phyloP scores from a whole-genome alignment of 352 stramenopile species.

The Phytophthora sojae region DNA sequence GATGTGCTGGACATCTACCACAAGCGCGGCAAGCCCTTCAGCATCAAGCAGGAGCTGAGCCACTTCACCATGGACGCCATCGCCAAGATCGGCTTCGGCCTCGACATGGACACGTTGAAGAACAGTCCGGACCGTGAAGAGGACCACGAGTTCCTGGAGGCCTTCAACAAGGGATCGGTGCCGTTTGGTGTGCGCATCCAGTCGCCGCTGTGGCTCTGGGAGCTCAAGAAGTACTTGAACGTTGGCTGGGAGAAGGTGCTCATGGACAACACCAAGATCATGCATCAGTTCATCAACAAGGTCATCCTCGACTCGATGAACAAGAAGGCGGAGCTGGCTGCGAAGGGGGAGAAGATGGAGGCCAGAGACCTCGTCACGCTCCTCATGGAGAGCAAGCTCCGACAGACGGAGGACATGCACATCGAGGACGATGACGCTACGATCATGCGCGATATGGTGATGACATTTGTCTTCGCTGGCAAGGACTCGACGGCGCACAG shows the following conservation, averaged over 20 bases:
- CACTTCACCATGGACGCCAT: conserved; percentile 67
- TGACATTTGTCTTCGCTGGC: conserved; percentile 75
- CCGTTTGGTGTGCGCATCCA: conserved; percentile 35
- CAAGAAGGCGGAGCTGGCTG: conserved; percentile 51
- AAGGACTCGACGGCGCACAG: conserved; percentile 67
- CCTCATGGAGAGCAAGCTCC: conserved; percentile 40
- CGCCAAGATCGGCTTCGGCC: conserved; percentile 55
- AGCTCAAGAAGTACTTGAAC: conserved; percentile 34
- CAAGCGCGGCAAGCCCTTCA: conserved; percentile 18
- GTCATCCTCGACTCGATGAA: conserved; percentile 52
- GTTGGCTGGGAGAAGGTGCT: conserved; percentile 44
- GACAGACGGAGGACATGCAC: conserved; percentile 21
- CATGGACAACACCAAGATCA: conserved; percentile 40
- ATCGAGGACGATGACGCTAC: conserved; percentile 30
- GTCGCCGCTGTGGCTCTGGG: conserved; percentile 40
- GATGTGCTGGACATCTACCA: conserved; percentile 21
- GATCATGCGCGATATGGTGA: conserved; percentile 68
- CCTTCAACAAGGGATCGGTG: conserved; percentile 42
- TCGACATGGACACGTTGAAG: conserved; percentile 45
- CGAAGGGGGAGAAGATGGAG: conserved; percentile 37
- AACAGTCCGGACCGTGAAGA: conserved; percentile 24
- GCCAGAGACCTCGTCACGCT: conserved; percentile 52
- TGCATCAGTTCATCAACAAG: conserved; percentile 46
- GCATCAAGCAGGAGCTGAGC: conserved; percentile 49
- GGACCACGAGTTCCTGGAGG: conserved; percentile 47